Evolutionary conservation across 768 basidiomycete genomes (phyloP), one percentile per base, ranked within the genome.

Genomic region (Tricholomella constricta): DNA sequence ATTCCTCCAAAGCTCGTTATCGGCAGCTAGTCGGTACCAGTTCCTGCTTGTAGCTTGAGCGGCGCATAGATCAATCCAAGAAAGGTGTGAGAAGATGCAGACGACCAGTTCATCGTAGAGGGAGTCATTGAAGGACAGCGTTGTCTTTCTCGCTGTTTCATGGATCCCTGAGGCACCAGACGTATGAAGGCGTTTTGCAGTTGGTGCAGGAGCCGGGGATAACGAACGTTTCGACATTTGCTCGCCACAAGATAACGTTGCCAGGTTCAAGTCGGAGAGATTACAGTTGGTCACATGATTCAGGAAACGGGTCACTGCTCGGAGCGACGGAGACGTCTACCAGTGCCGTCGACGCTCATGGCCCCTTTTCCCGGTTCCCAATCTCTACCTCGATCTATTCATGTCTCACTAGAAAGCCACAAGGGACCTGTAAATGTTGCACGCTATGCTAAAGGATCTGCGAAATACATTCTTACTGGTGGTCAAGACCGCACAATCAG

Each of bases 381-480:
- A 52, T 69, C 78, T 3, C 73, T 88, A 12, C 72, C 87, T 26
- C 79, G 89, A 19, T 76, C 69, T 44, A 72, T 90, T 1, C 85
- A 91, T 71, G 70, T 70, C n/a, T 79, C 81, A 10, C 81, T 93
- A 40, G 63, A 71, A 7, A 77, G 65, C 47, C 91, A 93, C 69
- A 86, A 87, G 54, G 97, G 94, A 0, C 79, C 94, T 0, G 89
- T 97, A 0, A 91, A 98, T 65, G 86, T 93, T 48, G 91, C 85
- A n/a, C 80, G 89, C 26, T 98, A 96, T 65, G 89, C 96, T 40
- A 89, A 91, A 67, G 94, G 94, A 3, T 75, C 78, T 3, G 89
- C 90, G 48, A 92, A 88, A 57, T 98, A 99, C 66, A 75, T 93
- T 55, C 78, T 99, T n/a, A 88, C 92, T 1, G 97, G 96, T 8